These are phyloP conservation scores for Brassica balearica DNA, from an alignment of 441 rosid species.

Conservation along the genomic window DNA sequence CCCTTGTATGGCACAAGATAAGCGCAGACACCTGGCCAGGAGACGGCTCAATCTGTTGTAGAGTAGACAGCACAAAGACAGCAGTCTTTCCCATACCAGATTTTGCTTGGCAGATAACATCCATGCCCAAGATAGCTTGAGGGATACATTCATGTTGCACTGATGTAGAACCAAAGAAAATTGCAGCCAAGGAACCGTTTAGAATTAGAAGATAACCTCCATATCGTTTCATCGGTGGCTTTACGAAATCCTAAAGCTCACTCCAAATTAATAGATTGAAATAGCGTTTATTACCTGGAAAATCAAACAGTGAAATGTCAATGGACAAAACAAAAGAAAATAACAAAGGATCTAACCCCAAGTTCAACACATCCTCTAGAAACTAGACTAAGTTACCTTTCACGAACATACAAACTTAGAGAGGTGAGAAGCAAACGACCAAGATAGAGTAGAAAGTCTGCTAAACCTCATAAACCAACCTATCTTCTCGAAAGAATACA, in stretches of 20 bases:
- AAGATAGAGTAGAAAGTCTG: too few relatives aligned
- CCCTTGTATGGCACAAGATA: background rate
- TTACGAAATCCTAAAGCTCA: conserved; percentile 62
- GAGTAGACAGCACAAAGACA: background rate
- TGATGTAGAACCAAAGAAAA: background rate
- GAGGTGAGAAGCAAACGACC: too few relatives aligned
- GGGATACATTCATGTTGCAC: conserved; percentile 10
- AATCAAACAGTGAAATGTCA: background rate
- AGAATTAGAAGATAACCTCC: conserved; percentile 78
- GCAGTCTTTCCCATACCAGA: conserved; percentile 8
- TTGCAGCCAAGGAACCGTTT: conserved; percentile 67
- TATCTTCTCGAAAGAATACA: too few relatives aligned
- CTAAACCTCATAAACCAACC: too few relatives aligned
- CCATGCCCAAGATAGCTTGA: conserved; percentile 9
- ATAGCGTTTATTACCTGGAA: conserved; percentile 74
- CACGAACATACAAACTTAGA: too few relatives aligned
- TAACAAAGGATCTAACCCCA: too few relatives aligned
- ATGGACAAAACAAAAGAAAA: background rate
- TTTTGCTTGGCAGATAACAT: conserved; percentile 6
- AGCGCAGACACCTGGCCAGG: conserved; percentile 9
- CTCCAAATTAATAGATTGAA: conserved; percentile 69
- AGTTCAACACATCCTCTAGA: too few relatives aligned
- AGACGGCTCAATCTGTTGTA: background rate
- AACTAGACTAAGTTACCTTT: too few relatives aligned
- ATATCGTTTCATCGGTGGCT: conserved; percentile 71